Evolutionary conservation across 805 yeast species (phyloP).

Genomic region (Yarrowia deformans): DNA sequence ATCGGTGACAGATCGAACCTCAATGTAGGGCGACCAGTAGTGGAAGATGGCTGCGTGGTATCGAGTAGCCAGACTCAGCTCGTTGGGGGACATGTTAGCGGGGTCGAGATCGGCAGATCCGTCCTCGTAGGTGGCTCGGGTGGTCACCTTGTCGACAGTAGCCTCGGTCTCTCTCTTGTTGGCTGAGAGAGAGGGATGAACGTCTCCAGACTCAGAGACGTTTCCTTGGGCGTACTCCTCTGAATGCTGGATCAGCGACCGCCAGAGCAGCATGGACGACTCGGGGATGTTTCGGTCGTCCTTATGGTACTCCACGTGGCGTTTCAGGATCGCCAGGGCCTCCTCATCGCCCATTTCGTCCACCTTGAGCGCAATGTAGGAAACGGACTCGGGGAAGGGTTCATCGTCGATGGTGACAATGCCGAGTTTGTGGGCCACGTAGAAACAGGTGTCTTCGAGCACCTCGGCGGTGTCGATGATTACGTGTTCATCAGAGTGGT

Average conservation of each 20-base stretch:
- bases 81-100: slow-evolving; percentile 28
- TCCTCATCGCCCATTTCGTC: slow-evolving; percentile 52
- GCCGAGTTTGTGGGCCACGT: slow-evolving; percentile 29
- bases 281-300: slow-evolving; percentile 55
- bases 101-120: slow-evolving; percentile 10
- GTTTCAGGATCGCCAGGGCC: slow-evolving; percentile 53
- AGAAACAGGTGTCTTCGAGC: slow-evolving; percentile 33
- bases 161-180: neutral
- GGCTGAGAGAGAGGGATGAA: neutral
- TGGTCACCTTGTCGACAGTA: neutral
- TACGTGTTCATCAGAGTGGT: neutral
- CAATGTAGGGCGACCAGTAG: slow-evolving; percentile 62
- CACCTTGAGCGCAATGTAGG: slow-evolving; percentile 47
- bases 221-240: slow-evolving; percentile 7
- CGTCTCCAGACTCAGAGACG: slow-evolving; percentile 1
- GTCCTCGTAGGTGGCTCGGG: slow-evolving; percentile 7
- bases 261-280: slow-evolving; percentile 22
- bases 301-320: slow-evolving; percentile 54
- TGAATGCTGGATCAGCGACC: neutral
- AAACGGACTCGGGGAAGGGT: slow-evolving; percentile 22
- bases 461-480: slow-evolving; percentile 31
- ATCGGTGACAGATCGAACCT: slow-evolving; percentile 62
- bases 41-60: slow-evolving; percentile 54
- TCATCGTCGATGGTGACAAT: slow-evolving; percentile 18
- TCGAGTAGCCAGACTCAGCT: slow-evolving; percentile 9